Percentiles rank a stretch among this genome's conserved stretches.
These are phyloP conservation scores for Lasiodiplodia sp. DNA, from an alignment of 2,329 filamentous ascomycete species.

Conservation along the genomic window DNA sequence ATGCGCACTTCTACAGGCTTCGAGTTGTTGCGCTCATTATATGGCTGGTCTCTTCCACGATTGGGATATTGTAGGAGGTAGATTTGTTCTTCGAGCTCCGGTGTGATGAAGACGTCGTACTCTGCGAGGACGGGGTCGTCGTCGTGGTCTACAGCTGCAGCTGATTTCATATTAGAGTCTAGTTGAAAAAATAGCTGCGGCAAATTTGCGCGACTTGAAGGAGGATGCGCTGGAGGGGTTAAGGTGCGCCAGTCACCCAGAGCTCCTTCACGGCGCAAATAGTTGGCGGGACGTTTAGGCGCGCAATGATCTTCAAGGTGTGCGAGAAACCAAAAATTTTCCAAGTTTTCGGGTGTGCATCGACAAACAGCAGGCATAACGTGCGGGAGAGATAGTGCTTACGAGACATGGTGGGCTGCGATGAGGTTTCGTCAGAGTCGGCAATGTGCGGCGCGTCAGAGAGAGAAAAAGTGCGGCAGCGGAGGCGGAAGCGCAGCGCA, in stretches of 20 bases:
- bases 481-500: constrained; percentile 13
- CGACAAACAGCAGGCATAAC: constrained; percentile 18
- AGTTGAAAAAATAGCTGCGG: not conserved
- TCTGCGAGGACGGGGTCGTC: constrained; percentile 59
- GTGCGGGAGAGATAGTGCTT: constrained; percentile 31
- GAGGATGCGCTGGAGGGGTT: not conserved
- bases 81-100: constrained; percentile 64
- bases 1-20: constrained; percentile 78
- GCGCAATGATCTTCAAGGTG: not conserved
- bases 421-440: constrained; percentile 34
- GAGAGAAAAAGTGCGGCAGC: constrained; percentile 23
- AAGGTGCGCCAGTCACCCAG: not conserved
- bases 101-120: constrained; percentile 89
- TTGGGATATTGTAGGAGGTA: constrained; percentile 92
- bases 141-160: constrained; percentile 35
- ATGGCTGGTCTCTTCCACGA: constrained; percentile 69
- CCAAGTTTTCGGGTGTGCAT: not conserved
- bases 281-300: not conserved
- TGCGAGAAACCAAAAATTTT: not conserved
- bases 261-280: not conserved
- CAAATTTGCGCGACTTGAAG: not conserved
- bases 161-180: constrained; percentile 2
- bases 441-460: not conserved
- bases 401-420: constrained; percentile 40
- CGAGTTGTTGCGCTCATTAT: constrained; percentile 62